A percentile compares a stretch with the other conserved stretches of the same genome.
phyloP scores from a whole-genome alignment of 805 yeast genomes.

The Wickerhamomyces pijperi region DNA sequence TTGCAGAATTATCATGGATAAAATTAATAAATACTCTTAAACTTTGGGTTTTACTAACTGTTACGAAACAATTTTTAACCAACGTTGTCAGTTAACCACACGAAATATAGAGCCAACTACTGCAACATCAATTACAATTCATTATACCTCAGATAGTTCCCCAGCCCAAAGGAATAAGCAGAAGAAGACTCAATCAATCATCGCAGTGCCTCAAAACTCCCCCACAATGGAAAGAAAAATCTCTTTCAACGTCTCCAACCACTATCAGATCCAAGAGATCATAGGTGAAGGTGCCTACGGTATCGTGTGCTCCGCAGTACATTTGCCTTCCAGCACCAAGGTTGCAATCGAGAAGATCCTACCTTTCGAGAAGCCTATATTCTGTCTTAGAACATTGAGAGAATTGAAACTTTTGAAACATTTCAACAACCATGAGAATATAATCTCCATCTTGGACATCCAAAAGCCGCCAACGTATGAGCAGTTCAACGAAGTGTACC shows the following conservation, averaged over 20 bases:
- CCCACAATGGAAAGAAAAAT: constrained; percentile 29
- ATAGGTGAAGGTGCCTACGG: constrained; percentile 83
- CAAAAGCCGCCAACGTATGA: constrained; percentile 52
- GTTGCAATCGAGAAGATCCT: constrained; percentile 75
- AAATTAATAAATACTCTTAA: too few relatives aligned
- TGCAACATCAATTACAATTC: too few relatives aligned
- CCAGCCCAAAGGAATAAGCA: too few relatives aligned
- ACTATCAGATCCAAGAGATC: constrained; percentile 46
- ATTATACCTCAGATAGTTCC: too few relatives aligned
- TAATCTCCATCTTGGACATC: constrained; percentile 53
- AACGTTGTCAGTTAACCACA: too few relatives aligned
- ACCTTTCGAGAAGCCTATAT: constrained; percentile 55
- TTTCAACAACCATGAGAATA: constrained; percentile 62
- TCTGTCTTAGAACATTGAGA: constrained; percentile 59
- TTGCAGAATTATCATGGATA: too few relatives aligned
- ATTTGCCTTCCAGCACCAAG: constrained; percentile 43
- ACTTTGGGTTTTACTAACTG: too few relatives aligned
- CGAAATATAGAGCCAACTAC: too few relatives aligned
- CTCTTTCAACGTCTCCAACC: constrained; percentile 53
- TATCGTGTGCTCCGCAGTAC: constrained; percentile 60
- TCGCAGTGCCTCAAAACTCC: too few relatives aligned
- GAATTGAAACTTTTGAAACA: constrained; percentile 57
- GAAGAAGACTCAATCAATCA: too few relatives aligned
- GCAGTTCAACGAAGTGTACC: constrained; percentile 58
- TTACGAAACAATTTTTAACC: too few relatives aligned